Base-by-base conservation (phyloP, 768 basidiomycete genomes). In the Lentinus brumalis region DNA sequence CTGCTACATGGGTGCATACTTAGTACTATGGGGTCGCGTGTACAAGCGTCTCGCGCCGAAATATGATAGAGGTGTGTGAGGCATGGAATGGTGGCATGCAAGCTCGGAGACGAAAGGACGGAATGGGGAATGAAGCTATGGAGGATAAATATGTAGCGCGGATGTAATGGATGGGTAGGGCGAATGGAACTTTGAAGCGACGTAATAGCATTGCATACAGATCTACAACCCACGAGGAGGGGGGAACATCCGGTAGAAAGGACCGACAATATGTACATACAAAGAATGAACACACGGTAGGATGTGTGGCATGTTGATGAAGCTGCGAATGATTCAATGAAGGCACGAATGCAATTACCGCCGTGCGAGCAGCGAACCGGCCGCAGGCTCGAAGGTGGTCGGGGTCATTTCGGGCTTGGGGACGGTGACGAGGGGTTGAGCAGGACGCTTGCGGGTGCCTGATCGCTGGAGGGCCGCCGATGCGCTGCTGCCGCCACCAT, bases 351-450 rank as follows among this genome's bases (percentile, higher is more conserved):
- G 42, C 42, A 26, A 6, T 53, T 56, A 57, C n/a, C 62, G 62
- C 26, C 62, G 62, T 40, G 80, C 82, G 42, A 93, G 75, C 35
- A 93, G 80, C 9, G 91, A 92, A 21, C 91, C 91, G 1, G 62
- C 57, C 35, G 62, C 53, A 18, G 88, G 88, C 64, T 88, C 88
- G 66, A 93, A 93, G 9, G 83, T 76, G 58, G 81, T 75, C 42
- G 74, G 69, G 59, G 75, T 53, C n/a, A 68, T 65, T 12, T 63
- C 62, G 52, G 73, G 62, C 40, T 65, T 65, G 18, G 82, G 78
- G 26, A 83, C 77, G 56, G 66, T 75, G 61, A 84, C 68, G 15
- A 87, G 78, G 49, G 86, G 80, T 65, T 82, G 81, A 15, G 78
- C 73, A 21, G 76, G 69, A 35, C 79, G 74, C 72, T 69, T 74